Percentiles rank a stretch among this genome's conserved stretches.
Evolutionary conservation across 345 rosid genomes (phyloP).

Genomic region (Noccaea caerulescens): DNA sequence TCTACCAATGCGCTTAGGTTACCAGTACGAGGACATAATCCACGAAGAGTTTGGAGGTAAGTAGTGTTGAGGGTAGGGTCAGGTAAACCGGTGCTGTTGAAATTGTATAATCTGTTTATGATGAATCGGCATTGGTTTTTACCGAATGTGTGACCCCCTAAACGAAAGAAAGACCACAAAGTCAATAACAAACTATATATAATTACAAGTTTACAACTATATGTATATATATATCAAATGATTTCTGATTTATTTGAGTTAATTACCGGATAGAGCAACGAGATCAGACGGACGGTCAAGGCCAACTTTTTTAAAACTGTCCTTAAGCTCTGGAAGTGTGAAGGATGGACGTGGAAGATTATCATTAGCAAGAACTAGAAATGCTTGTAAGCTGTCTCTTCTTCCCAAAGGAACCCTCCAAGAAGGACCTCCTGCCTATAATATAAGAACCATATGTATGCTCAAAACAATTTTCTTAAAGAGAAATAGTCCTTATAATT

Average conservation of each 20-base stretch:
- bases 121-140: constrained; percentile 59
- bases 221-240: too few species aligned
- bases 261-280: constrained; percentile 41
- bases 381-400: constrained; percentile 43
- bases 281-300: constrained; percentile 35
- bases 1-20: constrained; percentile 46
- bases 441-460: not conserved
- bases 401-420: constrained; percentile 45
- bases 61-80: constrained; percentile 55
- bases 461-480: too few species aligned
- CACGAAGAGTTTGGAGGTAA: constrained; percentile 50
- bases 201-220: not conserved
- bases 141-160: constrained; percentile 73
- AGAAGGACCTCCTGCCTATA: constrained; percentile 45
- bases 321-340: constrained; percentile 37
- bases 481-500: too few species aligned
- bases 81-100: constrained; percentile 46
- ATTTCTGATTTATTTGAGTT: too few species aligned
- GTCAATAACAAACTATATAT: not conserved
- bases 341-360: constrained; percentile 37
- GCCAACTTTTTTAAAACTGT: constrained; percentile 29
- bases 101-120: constrained; percentile 58
- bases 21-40: constrained; percentile 55
- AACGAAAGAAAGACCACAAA: not conserved
- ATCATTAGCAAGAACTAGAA: constrained; percentile 15